Conservation (phyloP, 169 alveolate species). For the Plasmodium malariae region DNA sequence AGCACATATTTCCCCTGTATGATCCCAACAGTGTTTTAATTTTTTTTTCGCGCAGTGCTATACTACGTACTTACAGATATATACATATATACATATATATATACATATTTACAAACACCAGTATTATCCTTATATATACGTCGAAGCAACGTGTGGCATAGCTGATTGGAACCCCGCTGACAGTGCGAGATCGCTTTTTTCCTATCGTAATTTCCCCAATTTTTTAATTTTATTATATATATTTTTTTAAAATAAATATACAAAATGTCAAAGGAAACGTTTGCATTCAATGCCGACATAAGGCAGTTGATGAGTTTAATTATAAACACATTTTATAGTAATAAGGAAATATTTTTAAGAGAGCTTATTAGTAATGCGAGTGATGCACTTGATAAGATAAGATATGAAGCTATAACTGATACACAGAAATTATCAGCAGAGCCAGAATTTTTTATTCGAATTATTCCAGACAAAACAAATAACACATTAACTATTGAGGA, state of each 20-base stretch:
- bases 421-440: slow-evolving; percentile 94
- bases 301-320: slow-evolving; percentile 97
- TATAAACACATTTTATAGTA: slow-evolving; percentile 99
- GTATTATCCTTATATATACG: too few relatives aligned
- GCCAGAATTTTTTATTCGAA: slow-evolving; percentile 95
- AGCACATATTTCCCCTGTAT: too few relatives aligned
- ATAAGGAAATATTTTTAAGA: slow-evolving; percentile 99
- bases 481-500: slow-evolving; percentile 97
- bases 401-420: slow-evolving; percentile 98
- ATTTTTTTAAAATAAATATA: background rate
- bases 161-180: too few relatives aligned
- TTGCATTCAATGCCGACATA: slow-evolving; percentile 99
- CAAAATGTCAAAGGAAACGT: slow-evolving; percentile 90
- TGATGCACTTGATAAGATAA: slow-evolving; percentile 99
- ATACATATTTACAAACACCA: too few relatives aligned
- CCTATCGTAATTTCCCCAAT: background rate
- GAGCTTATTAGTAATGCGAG: slow-evolving; percentile 99
- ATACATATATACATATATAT: too few relatives aligned
- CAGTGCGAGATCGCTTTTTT: background rate
- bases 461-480: slow-evolving; percentile 97
- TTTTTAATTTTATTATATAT: background rate
- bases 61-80: too few relatives aligned
- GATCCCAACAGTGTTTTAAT: too few relatives aligned
- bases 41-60: too few relatives aligned
- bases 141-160: too few relatives aligned